These are phyloP conservation scores for Physcomitrium patens DNA, from an alignment of 225 moss, liverwort and hornwort genomes.

Conservation along the genomic window DNA sequence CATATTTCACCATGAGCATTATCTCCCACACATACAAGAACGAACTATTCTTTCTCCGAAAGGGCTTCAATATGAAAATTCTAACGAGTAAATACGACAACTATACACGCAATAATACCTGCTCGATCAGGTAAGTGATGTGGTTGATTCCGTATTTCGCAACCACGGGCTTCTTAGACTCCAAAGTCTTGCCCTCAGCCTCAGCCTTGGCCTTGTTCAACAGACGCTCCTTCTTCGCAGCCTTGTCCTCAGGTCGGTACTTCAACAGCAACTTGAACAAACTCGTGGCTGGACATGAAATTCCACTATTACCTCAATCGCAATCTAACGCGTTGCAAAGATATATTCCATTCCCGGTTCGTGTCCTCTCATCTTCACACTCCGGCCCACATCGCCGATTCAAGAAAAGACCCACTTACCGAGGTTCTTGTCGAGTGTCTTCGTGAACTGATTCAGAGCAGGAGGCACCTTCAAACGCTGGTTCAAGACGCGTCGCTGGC, in stretches of 20 bases:
- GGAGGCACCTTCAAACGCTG: conserved; percentile 95
- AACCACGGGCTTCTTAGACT: conserved; percentile 91
- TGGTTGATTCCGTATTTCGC: conserved; percentile 95
- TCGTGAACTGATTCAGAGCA: conserved; percentile 91
- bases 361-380: no score
- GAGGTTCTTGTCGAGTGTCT: conserved; percentile 87
- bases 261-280: conserved; percentile 88
- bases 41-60: no score
- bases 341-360: no score
- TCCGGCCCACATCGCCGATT: no score
- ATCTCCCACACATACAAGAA: no score
- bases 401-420: conserved; percentile 29
- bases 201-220: conserved; percentile 88
- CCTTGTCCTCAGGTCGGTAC: conserved; percentile 96
- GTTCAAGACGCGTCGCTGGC: conserved; percentile 91
- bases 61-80: no score
- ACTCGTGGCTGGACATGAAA: conserved; percentile 52
- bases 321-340: neutral
- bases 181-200: conserved; percentile 82
- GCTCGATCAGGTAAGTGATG: conserved; percentile 89
- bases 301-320: no score
- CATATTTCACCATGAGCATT: neutral
- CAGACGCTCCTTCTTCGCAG: conserved; percentile 92
- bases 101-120: conserved; percentile 41
- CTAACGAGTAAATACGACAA: neutral